Conservation (phyloP, 139 green algal genomes). For the Penium margaritaceum region DNA sequence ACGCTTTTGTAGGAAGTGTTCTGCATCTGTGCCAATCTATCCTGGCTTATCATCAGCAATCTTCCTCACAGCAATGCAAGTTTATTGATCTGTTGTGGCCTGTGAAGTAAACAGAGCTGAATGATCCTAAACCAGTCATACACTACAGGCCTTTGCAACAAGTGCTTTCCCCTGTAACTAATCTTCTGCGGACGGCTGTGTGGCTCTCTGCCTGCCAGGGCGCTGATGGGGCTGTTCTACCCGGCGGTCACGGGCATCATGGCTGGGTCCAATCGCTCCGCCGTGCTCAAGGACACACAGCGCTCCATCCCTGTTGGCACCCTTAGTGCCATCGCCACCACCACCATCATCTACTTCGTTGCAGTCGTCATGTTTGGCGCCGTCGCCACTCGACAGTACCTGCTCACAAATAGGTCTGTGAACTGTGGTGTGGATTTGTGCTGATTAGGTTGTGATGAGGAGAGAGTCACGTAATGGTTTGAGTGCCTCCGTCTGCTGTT, state of each 20-base stretch:
- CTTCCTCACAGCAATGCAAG: too few relatives aligned
- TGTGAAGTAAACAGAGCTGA: too few relatives aligned
- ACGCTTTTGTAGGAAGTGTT: too few relatives aligned
- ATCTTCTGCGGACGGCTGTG: too few relatives aligned
- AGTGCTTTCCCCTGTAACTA: too few relatives aligned
- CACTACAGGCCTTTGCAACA: too few relatives aligned
- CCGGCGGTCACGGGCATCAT: conserved; percentile 48
- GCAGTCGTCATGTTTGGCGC: conserved; percentile 39
- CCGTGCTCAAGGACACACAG: conserved; percentile 45
- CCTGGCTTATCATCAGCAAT: too few relatives aligned
- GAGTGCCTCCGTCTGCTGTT: neutral
- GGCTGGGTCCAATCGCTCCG: conserved; percentile 46
- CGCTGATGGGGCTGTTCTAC: conserved; percentile 44
- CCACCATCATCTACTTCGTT: conserved; percentile 43
- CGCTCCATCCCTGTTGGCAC: conserved; percentile 44
- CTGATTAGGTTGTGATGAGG: neutral
- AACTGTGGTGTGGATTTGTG: neutral
- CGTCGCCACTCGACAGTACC: conserved; percentile 22
- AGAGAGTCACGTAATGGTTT: neutral
- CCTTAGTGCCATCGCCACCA: conserved; percentile 25
- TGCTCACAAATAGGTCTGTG: conserved; percentile 45
- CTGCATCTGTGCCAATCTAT: too few relatives aligned
- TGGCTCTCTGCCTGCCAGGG: too few relatives aligned
- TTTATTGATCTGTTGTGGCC: too few relatives aligned
- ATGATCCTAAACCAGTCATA: too few relatives aligned